Evolutionary conservation across 257 asterid species (phyloP).

Genomic region (Ligustrum vulgare): DNA sequence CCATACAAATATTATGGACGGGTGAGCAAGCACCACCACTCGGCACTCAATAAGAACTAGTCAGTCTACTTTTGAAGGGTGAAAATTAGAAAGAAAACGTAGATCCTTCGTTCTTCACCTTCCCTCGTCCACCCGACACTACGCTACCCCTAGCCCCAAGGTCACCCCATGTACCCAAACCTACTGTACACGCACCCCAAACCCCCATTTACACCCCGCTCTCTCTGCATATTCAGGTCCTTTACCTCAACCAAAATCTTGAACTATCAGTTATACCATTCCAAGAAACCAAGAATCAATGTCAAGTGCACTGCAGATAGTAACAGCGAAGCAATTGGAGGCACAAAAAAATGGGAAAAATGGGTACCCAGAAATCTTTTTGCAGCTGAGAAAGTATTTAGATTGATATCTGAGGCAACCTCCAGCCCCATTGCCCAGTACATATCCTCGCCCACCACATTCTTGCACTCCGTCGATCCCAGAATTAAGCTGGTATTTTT

Average conservation of each 20-base stretch:
- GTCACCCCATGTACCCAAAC: constrained; percentile 54
- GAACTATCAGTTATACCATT: constrained; percentile 25
- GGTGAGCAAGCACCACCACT: background rate
- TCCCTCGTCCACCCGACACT: constrained; percentile 4
- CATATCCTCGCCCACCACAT: constrained; percentile 90
- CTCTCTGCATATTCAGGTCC: constrained; percentile 16
- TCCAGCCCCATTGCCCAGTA: constrained; percentile 96
- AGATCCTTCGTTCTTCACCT: background rate
- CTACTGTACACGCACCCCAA: constrained; percentile 39
- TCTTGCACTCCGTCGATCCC: constrained; percentile 90
- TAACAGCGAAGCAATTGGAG: constrained; percentile 34
- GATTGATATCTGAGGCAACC: constrained; percentile 86
- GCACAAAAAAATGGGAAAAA: constrained; percentile 64
- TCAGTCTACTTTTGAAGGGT: background rate
- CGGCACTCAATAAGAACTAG: background rate
- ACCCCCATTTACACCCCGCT: constrained; percentile 12
- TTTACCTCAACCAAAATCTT: constrained; percentile 19
- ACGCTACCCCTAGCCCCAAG: background rate
- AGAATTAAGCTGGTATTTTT: constrained; percentile 79
- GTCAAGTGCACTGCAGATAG: constrained; percentile 42
- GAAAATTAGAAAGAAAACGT: background rate
- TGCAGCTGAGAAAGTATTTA: constrained; percentile 81
- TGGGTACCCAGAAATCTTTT: constrained; percentile 69
- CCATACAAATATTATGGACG: background rate
- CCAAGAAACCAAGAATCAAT: constrained; percentile 28